phyloP scores from a whole-genome alignment of 2,329 filamentous ascomycete species.

The Teratosphaeria pseudoeucalypti region DNA sequence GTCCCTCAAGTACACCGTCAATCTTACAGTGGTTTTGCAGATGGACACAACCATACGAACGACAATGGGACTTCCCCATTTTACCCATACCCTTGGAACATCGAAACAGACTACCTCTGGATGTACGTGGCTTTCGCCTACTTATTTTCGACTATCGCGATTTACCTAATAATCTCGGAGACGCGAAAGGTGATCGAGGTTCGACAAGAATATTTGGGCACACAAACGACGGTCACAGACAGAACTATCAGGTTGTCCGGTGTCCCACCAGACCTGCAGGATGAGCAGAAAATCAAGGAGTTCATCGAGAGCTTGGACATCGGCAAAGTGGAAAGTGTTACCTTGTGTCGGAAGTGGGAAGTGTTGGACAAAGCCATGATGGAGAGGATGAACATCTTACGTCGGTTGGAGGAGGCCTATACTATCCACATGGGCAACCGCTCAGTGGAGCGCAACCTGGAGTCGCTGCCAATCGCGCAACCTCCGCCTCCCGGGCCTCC shows the following conservation, averaged over 20 bases:
- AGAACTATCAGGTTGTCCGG: conserved; percentile 85
- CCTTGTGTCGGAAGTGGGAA: conserved; percentile 77
- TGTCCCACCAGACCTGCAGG: conserved; percentile 67
- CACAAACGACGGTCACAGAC: conserved; percentile 90
- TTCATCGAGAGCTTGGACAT: conserved; percentile 82
- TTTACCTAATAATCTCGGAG: conserved; percentile 74
- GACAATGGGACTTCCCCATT: conserved; percentile 1
- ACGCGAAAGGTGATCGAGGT: conserved; percentile 77
- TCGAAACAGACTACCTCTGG: conserved; percentile 61
- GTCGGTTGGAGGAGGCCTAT: conserved; percentile 74
- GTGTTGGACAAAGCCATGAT: conserved; percentile 66
- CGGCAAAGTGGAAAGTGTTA: conserved; percentile 80
- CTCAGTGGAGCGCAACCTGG: conserved; percentile 37
- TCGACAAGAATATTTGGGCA: conserved; percentile 82
- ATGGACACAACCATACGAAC: conserved; percentile 3
- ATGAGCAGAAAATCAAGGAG: conserved; percentile 72
- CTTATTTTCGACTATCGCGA: conserved; percentile 70
- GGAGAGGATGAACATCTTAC: conserved; percentile 53
- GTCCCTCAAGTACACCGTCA: neutral
- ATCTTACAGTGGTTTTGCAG: neutral
- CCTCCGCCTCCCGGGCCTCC: conserved; percentile 29
- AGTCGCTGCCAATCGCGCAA: conserved; percentile 41
- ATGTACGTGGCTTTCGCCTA: conserved; percentile 93
- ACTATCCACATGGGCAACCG: conserved; percentile 60
- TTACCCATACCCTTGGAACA: conserved; percentile 9